Evolutionary conservation across 1,284 basidiomycete genomes (phyloP).

Genomic region (Neolentinus lepideus): DNA sequence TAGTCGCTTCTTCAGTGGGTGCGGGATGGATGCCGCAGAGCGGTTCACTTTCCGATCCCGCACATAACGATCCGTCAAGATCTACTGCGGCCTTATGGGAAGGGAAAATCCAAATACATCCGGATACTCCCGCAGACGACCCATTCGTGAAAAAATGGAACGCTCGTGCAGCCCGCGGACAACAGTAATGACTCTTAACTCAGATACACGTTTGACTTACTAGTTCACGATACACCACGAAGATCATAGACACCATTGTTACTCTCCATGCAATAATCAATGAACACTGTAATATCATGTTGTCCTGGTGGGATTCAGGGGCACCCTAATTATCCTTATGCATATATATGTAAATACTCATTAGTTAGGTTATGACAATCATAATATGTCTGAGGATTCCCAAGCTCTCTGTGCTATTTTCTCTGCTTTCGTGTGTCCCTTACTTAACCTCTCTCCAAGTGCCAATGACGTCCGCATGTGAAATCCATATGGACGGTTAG

Average conservation of each 20-base stretch:
- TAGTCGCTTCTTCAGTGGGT: slow-evolving; percentile 82
- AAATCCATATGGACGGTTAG: neutral
- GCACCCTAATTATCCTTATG: neutral
- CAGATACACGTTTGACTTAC: neutral
- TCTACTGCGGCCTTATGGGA: slow-evolving; percentile 77
- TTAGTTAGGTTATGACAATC: neutral
- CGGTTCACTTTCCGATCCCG: slow-evolving; percentile 68
- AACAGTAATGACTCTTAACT: neutral
- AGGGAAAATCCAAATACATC: slow-evolving; percentile 82
- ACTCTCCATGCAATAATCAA: neutral
- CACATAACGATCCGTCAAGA: slow-evolving; percentile 67
- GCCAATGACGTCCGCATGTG: neutral
- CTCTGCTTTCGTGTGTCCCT: too few species aligned
- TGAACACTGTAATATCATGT: too few species aligned
- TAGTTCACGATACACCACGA: neutral
- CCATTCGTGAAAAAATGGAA: slow-evolving; percentile 33
- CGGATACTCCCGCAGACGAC: slow-evolving; percentile 61
- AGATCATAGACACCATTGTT: neutral
- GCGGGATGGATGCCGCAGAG: slow-evolving; percentile 64
- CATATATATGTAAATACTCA: neutral
- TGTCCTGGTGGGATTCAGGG: too few species aligned
- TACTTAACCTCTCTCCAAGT: neutral
- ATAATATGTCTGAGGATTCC: too few species aligned
- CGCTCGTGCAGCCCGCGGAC: slow-evolving; percentile 1
- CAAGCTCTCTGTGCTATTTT: too few species aligned